Evolutionary conservation across 2,329 filamentous ascomycete species (phyloP).

Genomic region (Trichoderma citrinoviride): DNA sequence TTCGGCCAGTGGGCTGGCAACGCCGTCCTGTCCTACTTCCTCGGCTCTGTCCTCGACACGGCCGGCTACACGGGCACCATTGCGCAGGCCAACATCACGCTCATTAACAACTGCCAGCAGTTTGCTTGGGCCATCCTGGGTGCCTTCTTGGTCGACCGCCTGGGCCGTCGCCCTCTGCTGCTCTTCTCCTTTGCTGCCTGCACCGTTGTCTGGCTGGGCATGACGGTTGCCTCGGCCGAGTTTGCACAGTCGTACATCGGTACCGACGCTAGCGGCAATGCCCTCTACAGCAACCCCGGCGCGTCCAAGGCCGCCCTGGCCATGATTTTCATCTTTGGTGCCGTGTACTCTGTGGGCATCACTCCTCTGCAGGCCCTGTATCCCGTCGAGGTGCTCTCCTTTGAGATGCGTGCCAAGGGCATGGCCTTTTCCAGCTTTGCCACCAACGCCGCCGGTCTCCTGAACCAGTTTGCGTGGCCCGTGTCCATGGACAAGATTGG

Average conservation of each 20-base stretch:
- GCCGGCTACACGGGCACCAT: slow-evolving; percentile 44
- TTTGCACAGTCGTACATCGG: slow-evolving; percentile 35
- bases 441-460: slow-evolving; percentile 45
- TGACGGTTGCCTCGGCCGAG: slow-evolving; percentile 47
- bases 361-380: slow-evolving; percentile 42
- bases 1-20: slow-evolving; percentile 44
- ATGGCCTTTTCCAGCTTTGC: slow-evolving; percentile 48
- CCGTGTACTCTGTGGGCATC: slow-evolving; percentile 47
- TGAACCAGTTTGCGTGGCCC: slow-evolving; percentile 47
- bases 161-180: slow-evolving; percentile 53
- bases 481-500: slow-evolving; percentile 48
- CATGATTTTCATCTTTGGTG: slow-evolving; percentile 55
- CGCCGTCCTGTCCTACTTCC: slow-evolving; percentile 48
- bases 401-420: slow-evolving; percentile 53
- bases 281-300: slow-evolving; percentile 34
- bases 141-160: slow-evolving; percentile 47
- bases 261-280: slow-evolving; percentile 30
- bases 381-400: slow-evolving; percentile 50
- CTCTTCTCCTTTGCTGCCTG: slow-evolving; percentile 49
- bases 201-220: slow-evolving; percentile 49
- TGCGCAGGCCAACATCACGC: slow-evolving; percentile 48
- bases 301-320: slow-evolving; percentile 48
- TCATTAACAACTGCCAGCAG: slow-evolving; percentile 51
- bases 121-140: slow-evolving; percentile 50
- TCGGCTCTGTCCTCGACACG: slow-evolving; percentile 47